These are phyloP conservation scores for Mycena kentingensis DNA, from an alignment of 768 basidiomycete species.

Conservation along the genomic window DNA sequence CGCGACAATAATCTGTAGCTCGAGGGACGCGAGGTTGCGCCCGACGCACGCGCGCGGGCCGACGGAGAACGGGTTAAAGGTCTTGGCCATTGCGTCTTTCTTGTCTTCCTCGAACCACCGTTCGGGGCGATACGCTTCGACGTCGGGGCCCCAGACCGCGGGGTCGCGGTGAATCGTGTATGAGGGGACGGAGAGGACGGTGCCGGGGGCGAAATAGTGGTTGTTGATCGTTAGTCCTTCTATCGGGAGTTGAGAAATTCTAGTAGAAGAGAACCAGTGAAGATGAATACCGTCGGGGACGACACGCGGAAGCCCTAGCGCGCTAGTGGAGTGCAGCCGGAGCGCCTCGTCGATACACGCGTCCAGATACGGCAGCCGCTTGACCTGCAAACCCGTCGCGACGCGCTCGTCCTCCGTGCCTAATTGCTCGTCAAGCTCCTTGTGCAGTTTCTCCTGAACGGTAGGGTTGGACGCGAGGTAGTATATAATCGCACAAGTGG, in stretches of 20 bases:
- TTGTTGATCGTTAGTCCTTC: constrained; percentile 67
- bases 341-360: constrained; percentile 88
- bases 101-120: constrained; percentile 78
- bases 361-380: constrained; percentile 75
- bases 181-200: constrained; percentile 77
- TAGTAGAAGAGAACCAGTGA: constrained; percentile 74
- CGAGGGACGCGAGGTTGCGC: constrained; percentile 77
- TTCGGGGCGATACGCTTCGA: constrained; percentile 75
- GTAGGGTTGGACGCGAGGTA: constrained; percentile 56
- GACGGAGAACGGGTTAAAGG: constrained; percentile 85
- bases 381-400: constrained; percentile 66
- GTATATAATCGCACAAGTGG: constrained; percentile 85
- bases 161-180: constrained; percentile 81
- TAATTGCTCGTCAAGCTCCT: constrained; percentile 50
- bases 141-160: constrained; percentile 76
- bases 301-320: constrained; percentile 79
- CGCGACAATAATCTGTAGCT: constrained; percentile 78
- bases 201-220: constrained; percentile 68
- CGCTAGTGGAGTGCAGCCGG: constrained; percentile 81
- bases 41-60: constrained; percentile 88
- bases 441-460: constrained; percentile 57
- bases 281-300: constrained; percentile 58
- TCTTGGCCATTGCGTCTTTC: constrained; percentile 57
- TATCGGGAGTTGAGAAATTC: constrained; percentile 75
- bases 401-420: constrained; percentile 56